Base-by-base conservation (phyloP, 108 stramenopile genomes). In the Conticribra weissflogii region DNA sequence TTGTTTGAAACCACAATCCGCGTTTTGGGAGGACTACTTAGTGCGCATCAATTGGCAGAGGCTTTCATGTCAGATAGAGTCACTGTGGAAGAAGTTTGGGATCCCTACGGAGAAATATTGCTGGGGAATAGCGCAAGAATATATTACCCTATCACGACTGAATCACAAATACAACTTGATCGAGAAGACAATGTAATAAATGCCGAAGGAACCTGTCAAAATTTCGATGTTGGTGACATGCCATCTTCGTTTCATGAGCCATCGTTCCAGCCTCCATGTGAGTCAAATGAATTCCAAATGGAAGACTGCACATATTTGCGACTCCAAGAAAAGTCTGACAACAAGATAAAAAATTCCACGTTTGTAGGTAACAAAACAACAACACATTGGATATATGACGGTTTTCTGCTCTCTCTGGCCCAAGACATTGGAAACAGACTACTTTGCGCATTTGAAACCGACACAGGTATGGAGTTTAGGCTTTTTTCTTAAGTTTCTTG, bases 1-100 rank as follows among this genome's bases (percentile, higher is more conserved):
- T 74, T 98, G 3, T 98, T 98, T 59, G 97, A 98, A 71, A 97
- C 95, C 44, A 96, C 87, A 24, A 98, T 98, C 63, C 87, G 97
- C 1, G 85, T 96, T 1, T 76, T 98, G 8, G 97, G 97, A 17
- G 97, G 97, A 0, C 71, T 98, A 12, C 68, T 98, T n/a, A 88
- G 89, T 22, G 97, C 92, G 5, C 96, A 96, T 81, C 84, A 95
- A 68, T 23, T 96, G 51, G 91, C 88, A 21, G 54, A 68, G 52
- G 87, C 88, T 14, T 89, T 76, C 48, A 60, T 92, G 63, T 15
- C 59, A 21, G 28, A 53, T 18, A 48, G 49, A 47, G 84, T 85
- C 16, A 46, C 45, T 4, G 41, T 68, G 64, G 28, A 58, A 64
- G 72, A 89, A 16, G 84, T 89, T 3, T 85, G 66, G 78, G 80